A percentile compares a stretch with the other conserved stretches of the same genome.
Conservation (phyloP, 768 basidiomycete species). For the Artomyces pyxidatus region DNA sequence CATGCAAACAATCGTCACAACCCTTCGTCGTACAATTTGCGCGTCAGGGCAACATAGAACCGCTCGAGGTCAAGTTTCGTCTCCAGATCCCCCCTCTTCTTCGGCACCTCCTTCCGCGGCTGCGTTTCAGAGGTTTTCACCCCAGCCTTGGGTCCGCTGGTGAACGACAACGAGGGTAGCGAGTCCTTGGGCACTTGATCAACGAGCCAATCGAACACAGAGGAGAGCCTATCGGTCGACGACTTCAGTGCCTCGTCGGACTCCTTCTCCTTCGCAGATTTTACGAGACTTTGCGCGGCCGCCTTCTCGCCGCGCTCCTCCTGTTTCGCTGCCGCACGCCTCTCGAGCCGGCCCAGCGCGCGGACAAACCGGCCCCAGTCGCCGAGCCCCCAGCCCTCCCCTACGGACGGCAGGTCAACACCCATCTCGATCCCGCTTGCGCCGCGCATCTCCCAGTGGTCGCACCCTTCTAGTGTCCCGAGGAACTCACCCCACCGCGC, state of each 20-base stretch:
- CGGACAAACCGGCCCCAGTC: constrained; percentile 60
- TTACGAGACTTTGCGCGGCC: background rate
- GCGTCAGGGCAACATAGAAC: constrained; percentile 83
- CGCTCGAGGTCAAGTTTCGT: constrained; percentile 75
- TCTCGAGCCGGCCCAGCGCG: constrained; percentile 29
- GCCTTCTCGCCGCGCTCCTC: constrained; percentile 1
- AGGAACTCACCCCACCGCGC: constrained; percentile 96
- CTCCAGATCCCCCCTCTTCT: constrained; percentile 41
- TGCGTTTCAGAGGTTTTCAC: constrained; percentile 7
- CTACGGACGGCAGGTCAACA: constrained; percentile 46
- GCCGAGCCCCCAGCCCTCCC: constrained; percentile 35
- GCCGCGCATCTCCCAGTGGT: constrained; percentile 96
- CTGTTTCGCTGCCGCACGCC: constrained; percentile 18
- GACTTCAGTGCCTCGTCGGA: constrained; percentile 52
- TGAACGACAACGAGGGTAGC: constrained; percentile 5
- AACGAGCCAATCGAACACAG: constrained; percentile 73
- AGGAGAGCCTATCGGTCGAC: constrained; percentile 65
- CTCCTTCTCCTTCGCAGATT: constrained; percentile 22
- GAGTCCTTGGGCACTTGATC: constrained; percentile 41
- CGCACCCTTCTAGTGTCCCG: constrained; percentile 80
- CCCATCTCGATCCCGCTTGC: constrained; percentile 69
- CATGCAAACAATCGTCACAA: constrained; percentile 40
- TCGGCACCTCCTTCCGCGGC: constrained; percentile 21
- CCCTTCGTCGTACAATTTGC: constrained; percentile 91
- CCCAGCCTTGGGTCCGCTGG: background rate